These are phyloP conservation scores for Ophiocordyceps robertsii DNA, from an alignment of 2,329 filamentous ascomycete species.

Conservation along the genomic window DNA sequence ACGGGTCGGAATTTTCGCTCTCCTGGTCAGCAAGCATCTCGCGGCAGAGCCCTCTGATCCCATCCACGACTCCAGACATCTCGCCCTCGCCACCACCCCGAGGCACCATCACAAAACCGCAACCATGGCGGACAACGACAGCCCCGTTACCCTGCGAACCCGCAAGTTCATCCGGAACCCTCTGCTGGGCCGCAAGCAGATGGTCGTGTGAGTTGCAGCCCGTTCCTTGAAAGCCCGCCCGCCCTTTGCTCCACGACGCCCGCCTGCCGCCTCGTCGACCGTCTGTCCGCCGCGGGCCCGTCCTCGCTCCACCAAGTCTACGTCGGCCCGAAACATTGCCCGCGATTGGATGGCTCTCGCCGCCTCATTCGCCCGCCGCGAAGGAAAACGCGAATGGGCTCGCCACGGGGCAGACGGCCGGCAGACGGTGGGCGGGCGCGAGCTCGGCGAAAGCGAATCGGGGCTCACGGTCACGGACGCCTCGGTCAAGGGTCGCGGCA, in stretches of 20 bases:
- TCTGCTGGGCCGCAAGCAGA: constrained; percentile 97
- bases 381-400: no score
- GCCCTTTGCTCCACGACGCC: background rate
- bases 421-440: no score
- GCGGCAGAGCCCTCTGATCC: background rate
- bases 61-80: constrained; percentile 17
- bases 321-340: no score
- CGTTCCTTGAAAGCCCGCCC: constrained; percentile 2
- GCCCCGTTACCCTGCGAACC: constrained; percentile 77
- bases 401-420: no score
- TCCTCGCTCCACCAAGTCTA: no score
- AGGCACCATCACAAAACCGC: constrained; percentile 29
- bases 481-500: background rate
- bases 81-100: constrained; percentile 16
- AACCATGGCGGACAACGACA: constrained; percentile 81
- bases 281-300: background rate
- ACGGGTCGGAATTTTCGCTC: constrained; percentile 21
- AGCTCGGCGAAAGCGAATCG: no score
- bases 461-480: no score
- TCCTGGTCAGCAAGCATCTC: constrained; percentile 2
- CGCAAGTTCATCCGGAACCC: constrained; percentile 99
- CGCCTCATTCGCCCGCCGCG: no score
- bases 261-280: background rate
- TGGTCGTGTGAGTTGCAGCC: constrained; percentile 79
- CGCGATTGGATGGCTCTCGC: no score